Percentiles rank a stretch among this genome's conserved stretches.
Conservation (phyloP, 495 filamentous ascomycete species). For the Penicillium roqueforti region DNA sequence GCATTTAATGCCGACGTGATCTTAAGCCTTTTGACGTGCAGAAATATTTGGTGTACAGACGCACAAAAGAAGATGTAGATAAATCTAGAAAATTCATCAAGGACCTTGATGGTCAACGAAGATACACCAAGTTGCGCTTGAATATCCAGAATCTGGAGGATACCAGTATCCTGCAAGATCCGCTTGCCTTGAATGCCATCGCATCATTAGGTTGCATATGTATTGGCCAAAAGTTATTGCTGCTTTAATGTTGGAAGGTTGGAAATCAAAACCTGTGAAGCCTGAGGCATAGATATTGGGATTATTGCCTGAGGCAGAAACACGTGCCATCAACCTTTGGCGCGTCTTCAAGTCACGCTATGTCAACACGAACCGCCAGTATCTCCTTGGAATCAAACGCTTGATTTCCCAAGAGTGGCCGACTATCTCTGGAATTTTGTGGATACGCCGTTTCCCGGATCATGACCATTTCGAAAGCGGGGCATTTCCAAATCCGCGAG, state of each 20-base stretch:
- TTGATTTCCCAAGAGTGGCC: not conserved
- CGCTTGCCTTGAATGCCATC: too few relatives aligned
- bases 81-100: not conserved
- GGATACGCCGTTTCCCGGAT: not conserved
- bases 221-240: not conserved
- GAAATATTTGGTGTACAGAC: too few relatives aligned
- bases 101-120: not conserved
- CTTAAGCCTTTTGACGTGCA: not conserved
- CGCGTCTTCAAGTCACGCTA: not conserved
- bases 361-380: not conserved
- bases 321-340: not conserved
- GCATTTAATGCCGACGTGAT: not conserved
- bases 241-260: not conserved
- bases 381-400: not conserved
- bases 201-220: too few relatives aligned
- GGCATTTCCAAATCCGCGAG: slow-evolving; percentile 11
- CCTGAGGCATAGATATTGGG: not conserved
- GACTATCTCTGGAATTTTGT: not conserved
- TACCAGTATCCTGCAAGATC: not conserved
- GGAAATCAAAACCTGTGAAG: not conserved
- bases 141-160: not conserved
- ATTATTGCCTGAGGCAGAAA: slow-evolving; percentile 4
- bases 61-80: not conserved
- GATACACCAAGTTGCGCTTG: not conserved
- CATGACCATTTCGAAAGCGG: slow-evolving; percentile 53